Percentiles rank a stretch among this genome's conserved stretches.
phyloP scores from a whole-genome alignment of 2,329 filamentous ascomycete species.

The Coleophoma cylindrospora region DNA sequence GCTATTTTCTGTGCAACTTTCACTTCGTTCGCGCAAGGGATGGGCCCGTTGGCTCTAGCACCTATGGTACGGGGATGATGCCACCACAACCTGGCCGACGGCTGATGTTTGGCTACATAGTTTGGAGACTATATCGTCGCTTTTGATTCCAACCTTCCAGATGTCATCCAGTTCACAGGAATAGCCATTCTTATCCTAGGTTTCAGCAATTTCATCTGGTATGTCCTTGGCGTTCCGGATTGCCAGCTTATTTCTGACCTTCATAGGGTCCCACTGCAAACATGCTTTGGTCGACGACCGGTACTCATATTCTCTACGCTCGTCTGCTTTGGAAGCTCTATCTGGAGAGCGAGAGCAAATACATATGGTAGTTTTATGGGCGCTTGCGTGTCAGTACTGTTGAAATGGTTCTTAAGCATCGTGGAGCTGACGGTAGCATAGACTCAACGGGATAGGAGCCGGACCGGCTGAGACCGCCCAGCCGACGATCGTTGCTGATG shows the following conservation, averaged over 20 bases:
- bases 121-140: constrained; percentile 51
- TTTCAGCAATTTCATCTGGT: constrained; percentile 46
- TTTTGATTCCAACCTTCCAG: constrained; percentile 46
- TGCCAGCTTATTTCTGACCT: background rate
- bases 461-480: constrained; percentile 59
- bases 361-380: constrained; percentile 61
- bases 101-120: constrained; percentile 13
- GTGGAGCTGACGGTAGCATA: constrained; percentile 2
- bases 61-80: background rate
- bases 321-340: constrained; percentile 37
- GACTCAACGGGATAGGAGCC: constrained; percentile 55
- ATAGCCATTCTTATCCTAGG: constrained; percentile 42
- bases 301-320: constrained; percentile 38
- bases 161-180: constrained; percentile 44
- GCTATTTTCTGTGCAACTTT: constrained; percentile 26
- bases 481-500: constrained; percentile 58
- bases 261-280: constrained; percentile 36
- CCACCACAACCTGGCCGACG: background rate
- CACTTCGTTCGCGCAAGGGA: constrained; percentile 37
- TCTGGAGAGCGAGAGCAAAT: constrained; percentile 50
- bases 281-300: constrained; percentile 41
- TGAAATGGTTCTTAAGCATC: background rate
- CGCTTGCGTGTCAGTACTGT: constrained; percentile 37
- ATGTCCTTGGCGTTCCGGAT: constrained; percentile 5
- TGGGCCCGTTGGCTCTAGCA: constrained; percentile 35